A percentile compares a stretch with the other conserved stretches of the same genome.
Conservation (phyloP, 2,329 filamentous ascomycete species). For the Phaeoacremonium minimum region DNA sequence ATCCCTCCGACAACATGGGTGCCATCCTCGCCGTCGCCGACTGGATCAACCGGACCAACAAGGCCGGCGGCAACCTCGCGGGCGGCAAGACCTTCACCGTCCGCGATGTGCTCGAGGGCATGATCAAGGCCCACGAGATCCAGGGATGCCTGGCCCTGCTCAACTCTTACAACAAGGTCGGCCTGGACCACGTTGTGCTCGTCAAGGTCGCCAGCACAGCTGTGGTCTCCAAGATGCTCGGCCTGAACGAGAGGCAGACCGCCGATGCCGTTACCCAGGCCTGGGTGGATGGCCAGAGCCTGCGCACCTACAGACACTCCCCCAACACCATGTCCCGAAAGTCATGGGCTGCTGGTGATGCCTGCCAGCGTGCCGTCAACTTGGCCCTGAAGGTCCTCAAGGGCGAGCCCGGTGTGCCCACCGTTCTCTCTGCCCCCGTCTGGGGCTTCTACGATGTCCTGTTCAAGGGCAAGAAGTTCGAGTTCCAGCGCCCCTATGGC, state of each 20-base stretch:
- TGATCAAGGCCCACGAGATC: conserved; percentile 99
- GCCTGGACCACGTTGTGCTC: conserved; percentile 93
- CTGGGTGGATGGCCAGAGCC: conserved; percentile 92
- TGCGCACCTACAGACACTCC: conserved; percentile 94
- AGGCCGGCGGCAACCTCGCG: conserved; percentile 71
- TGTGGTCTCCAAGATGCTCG: conserved; percentile 92
- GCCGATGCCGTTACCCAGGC: conserved; percentile 94
- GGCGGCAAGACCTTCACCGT: conserved; percentile 86
- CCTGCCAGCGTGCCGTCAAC: conserved; percentile 92
- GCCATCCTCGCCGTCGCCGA: conserved; percentile 95
- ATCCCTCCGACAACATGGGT: conserved; percentile 96
- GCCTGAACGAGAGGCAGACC: conserved; percentile 83
- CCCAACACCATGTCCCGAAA: conserved; percentile 99
- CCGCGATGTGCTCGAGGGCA: conserved; percentile 87
- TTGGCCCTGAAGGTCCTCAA: conserved; percentile 85
- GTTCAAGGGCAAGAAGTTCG: conserved; percentile 92
- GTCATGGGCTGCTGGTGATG: conserved; percentile 97
- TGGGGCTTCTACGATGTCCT: conserved; percentile 99
- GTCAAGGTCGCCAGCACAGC: conserved; percentile 97
- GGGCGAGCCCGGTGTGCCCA: conserved; percentile 87
- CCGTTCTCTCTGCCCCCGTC: conserved; percentile 83
- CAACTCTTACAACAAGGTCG: conserved; percentile 99
- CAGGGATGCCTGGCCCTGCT: conserved; percentile 94
- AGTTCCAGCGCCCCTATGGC: conserved; percentile 93
- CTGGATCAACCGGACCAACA: conserved; percentile 92